Conservation (phyloP, 192 early-diverging fungal species). For the Martensiomyces pterosporus region DNA sequence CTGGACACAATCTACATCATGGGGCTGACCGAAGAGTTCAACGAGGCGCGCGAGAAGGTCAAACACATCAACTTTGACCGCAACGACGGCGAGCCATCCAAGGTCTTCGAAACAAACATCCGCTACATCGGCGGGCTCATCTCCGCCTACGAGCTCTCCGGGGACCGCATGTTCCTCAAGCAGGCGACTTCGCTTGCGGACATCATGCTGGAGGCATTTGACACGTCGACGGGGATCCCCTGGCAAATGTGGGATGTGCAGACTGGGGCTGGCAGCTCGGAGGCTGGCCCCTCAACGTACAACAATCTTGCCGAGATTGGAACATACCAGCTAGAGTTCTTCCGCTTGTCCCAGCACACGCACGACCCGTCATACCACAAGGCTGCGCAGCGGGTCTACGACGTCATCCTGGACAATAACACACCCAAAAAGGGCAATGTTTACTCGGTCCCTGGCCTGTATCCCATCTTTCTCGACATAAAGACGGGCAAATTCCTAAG, state of each 20-base stretch:
- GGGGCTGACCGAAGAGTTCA: conserved; percentile 76
- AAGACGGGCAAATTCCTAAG: conserved; percentile 44
- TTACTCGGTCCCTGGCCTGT: conserved; percentile 59
- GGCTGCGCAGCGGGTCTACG: conserved; percentile 59
- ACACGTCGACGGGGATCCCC: conserved; percentile 46
- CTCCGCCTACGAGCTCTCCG: conserved; percentile 72
- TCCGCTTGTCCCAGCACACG: conserved; percentile 77
- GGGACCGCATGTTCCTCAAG: conserved; percentile 58
- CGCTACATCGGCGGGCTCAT: conserved; percentile 82
- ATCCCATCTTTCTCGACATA: conserved; percentile 67
- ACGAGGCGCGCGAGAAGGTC: conserved; percentile 71
- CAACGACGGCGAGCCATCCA: conserved; percentile 64
- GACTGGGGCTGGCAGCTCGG: conserved; percentile 46
- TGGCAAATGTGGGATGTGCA: conserved; percentile 78
- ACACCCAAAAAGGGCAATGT: conserved; percentile 29
- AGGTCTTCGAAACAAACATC: conserved; percentile 86
- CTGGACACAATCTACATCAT: conserved; percentile 85
- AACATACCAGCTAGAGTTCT: conserved; percentile 72
- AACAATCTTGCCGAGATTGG: conserved; percentile 51
- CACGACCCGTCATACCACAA: conserved; percentile 80
- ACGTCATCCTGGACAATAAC: conserved; percentile 44
- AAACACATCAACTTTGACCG: conserved; percentile 62
- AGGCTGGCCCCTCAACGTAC: conserved; percentile 31
- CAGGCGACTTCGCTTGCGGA: conserved; percentile 81
- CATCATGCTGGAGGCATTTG: conserved; percentile 68